Conservation (phyloP, 352 stramenopile species). For the Phytophthora citrophthora region DNA sequence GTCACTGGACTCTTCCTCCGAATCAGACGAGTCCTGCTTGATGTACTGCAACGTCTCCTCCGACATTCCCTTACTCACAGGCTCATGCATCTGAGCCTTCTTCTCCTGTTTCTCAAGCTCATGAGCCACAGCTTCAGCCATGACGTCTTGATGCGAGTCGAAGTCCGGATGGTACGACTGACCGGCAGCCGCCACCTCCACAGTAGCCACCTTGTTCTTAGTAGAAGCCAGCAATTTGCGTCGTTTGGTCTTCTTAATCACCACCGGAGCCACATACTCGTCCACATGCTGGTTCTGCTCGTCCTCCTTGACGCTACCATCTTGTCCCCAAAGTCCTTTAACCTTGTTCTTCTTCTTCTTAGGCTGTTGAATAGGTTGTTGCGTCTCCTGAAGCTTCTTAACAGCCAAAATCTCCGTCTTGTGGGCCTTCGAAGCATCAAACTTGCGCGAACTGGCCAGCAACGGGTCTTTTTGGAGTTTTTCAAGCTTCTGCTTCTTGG, state of each 20-base stretch:
- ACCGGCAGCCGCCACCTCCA: constrained; percentile 72
- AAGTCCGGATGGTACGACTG: constrained; percentile 91
- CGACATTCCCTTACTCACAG: constrained; percentile 65
- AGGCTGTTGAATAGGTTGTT: constrained; percentile 16
- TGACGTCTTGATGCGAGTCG: constrained; percentile 78
- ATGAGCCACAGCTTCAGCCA: constrained; percentile 73
- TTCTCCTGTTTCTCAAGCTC: constrained; percentile 71
- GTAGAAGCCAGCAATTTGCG: constrained; percentile 68
- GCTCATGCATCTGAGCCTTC: constrained; percentile 49
- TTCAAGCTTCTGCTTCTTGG: constrained; percentile 77
- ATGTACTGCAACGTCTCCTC: constrained; percentile 85
- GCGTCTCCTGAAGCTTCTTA: constrained; percentile 55
- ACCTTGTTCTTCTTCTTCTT: constrained; percentile 24
- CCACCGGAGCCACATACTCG: constrained; percentile 65
- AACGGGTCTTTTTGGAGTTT: constrained; percentile 73
- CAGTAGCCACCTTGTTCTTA: constrained; percentile 71
- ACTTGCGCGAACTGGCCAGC: constrained; percentile 73
- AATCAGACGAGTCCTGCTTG: constrained; percentile 61
- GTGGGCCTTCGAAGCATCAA: constrained; percentile 64
- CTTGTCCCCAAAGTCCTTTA: constrained; percentile 50
- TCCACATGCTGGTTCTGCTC: constrained; percentile 51
- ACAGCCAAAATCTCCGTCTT: constrained; percentile 59
- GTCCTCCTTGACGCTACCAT: constrained; percentile 46
- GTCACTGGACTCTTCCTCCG: constrained; percentile 47
- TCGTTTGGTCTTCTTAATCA: constrained; percentile 62